Evolutionary conservation across 2,329 filamentous ascomycete genomes (phyloP), one percentile per base, ranked within the genome.

Genomic region (Tolypocladium ophioglossoides): DNA sequence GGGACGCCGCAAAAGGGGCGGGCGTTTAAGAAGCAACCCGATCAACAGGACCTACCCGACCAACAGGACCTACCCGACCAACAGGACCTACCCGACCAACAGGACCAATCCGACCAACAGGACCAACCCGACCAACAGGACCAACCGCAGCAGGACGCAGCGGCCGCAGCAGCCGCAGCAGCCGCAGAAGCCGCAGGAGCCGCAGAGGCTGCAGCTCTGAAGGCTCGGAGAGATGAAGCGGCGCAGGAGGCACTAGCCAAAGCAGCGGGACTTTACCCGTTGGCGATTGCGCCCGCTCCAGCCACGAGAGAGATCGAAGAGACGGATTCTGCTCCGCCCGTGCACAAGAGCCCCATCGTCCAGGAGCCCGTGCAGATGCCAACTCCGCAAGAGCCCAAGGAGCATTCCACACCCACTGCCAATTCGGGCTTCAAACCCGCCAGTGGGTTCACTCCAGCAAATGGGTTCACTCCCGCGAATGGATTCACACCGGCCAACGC

Each of bases 401-500:
- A 62, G 4, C 50, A 53, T 24, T 20, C 51, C 12, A 50, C 18
- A 4, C 30, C 46, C 12, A 20, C 24, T 11, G 51, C 38, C 34
- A 47, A 35, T 20, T 34, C 44, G 4, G 46, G 44, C 14, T 52
- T 47, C 41, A 44, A 30, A 11, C 22, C 52, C 16, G 38, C 34
- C 20, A 50, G 41, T 14, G 49, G 30, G 6, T 34, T 35, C 32
- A n/a, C n/a, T 24, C 2, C 50, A 14, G 27, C 24, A 11, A 39
- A 9, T n/a, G 30, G 38, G 4, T 52, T 51, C 32, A 50, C 51
- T 4, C 38, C 54, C 16, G 53, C n/a, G 55, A 30, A 58, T 56
- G 63, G 66, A 8, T 69, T 69, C 51, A 69, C 67, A 1, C 61
- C 67, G 8, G 67, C 66, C 32, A 69, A 69, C 51, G 22, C 55